These are phyloP conservation scores for Colletotrichum endophyticum DNA, from an alignment of 2,329 filamentous ascomycete genomes.

Conservation along the genomic window DNA sequence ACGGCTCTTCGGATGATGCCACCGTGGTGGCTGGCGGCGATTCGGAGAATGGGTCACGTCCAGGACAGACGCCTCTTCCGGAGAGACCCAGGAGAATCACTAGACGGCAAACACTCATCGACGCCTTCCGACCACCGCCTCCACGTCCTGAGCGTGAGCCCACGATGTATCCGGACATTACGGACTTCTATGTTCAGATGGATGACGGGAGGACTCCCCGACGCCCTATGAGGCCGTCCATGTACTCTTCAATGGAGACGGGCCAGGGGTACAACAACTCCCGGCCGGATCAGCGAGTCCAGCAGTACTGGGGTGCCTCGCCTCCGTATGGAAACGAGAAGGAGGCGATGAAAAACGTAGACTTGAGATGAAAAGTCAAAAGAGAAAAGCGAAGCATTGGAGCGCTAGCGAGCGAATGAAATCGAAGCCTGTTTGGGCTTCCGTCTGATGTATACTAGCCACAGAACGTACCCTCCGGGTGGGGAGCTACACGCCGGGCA, in stretches of 20 bases:
- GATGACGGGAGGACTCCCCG: not conserved
- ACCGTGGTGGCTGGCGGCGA: not conserved
- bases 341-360: not conserved
- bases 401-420: not conserved
- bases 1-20: not conserved
- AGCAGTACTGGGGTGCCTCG: not conserved
- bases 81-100: conserved; percentile 15
- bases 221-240: not conserved
- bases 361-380: not conserved
- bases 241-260: not conserved
- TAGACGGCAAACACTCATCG: conserved; percentile 15
- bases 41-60: not conserved
- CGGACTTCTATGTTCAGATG: not conserved
- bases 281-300: not conserved
- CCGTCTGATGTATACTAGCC: not conserved
- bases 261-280: not conserved
- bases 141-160: not conserved
- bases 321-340: not conserved
- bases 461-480: not conserved
- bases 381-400: not conserved
- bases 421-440: not conserved
- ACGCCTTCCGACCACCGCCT: not conserved
- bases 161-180: not conserved
- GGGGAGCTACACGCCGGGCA: not conserved
- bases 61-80: not conserved